Conservation (phyloP, 768 basidiomycete genomes). For the Calvatia gigantea region DNA sequence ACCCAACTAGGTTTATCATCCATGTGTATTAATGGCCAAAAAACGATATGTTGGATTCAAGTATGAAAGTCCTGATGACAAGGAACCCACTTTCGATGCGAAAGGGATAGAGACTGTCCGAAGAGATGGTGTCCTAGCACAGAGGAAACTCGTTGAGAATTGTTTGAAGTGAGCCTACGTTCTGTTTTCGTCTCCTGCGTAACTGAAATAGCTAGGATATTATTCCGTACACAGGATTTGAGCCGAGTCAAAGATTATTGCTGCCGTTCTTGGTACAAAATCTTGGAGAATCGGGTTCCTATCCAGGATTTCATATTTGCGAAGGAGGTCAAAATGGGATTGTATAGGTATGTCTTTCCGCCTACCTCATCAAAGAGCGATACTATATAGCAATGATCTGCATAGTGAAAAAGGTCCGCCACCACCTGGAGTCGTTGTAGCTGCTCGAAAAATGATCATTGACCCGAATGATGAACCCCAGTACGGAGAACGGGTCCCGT, state of each 20-base stretch:
- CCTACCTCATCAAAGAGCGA: background rate
- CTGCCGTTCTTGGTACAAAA: slow-evolving; percentile 75
- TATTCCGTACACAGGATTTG: slow-evolving; percentile 88
- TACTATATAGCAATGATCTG: background rate
- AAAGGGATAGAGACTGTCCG: slow-evolving; percentile 98
- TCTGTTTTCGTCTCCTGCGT: background rate
- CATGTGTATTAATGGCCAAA: slow-evolving; percentile 94
- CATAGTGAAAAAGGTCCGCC: slow-evolving; percentile 78
- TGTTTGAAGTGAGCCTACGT: slow-evolving; percentile 67
- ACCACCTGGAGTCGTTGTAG: slow-evolving; percentile 89
- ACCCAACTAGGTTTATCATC: slow-evolving; percentile 78
- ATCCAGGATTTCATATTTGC: slow-evolving; percentile 95
- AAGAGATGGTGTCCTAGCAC: slow-evolving; percentile 86
- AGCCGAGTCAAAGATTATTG: slow-evolving; percentile 90
- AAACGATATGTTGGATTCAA: slow-evolving; percentile 98
- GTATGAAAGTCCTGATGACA: slow-evolving; percentile 81
- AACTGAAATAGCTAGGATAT: slow-evolving; percentile 48
- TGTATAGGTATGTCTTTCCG: slow-evolving; percentile 64
- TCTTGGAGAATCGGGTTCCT: slow-evolving; percentile 76
- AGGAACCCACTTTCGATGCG: slow-evolving; percentile 82
- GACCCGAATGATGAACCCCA: slow-evolving; percentile 85
- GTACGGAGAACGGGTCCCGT: slow-evolving; percentile 92
- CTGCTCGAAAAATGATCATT: slow-evolving; percentile 64
- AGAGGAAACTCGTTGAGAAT: slow-evolving; percentile 89
- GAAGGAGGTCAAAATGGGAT: slow-evolving; percentile 91